Evolutionary conservation across 768 basidiomycete genomes (phyloP).

Genomic region (Pholiota microspora): DNA sequence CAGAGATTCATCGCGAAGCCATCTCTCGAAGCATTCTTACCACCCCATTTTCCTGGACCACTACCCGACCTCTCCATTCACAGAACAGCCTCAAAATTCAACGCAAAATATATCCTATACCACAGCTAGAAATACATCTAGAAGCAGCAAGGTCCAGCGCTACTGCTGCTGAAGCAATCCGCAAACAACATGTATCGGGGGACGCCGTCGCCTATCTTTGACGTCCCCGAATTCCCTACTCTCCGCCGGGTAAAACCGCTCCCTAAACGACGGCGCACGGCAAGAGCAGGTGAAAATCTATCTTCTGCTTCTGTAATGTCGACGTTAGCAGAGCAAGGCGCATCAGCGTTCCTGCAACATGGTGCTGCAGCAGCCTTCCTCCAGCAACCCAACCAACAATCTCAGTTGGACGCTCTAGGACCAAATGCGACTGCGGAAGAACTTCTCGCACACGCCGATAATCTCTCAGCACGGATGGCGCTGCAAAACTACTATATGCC

Average conservation of each 20-base stretch:
- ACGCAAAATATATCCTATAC: background rate
- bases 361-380: constrained; percentile 15
- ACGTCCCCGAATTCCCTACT: constrained; percentile 60
- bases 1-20: too few species aligned
- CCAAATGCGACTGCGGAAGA: constrained; percentile 54
- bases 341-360: constrained; percentile 12
- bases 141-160: background rate
- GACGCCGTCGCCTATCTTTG: constrained; percentile 56
- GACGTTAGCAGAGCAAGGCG: constrained; percentile 8
- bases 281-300: constrained; percentile 6
- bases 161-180: background rate
- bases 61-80: too few species aligned
- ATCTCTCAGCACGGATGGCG: constrained; percentile 56
- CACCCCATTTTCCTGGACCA: background rate
- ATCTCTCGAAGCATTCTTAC: background rate
- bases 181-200: constrained; percentile 47
- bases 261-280: constrained; percentile 69
- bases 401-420: constrained; percentile 29
- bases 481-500: constrained; percentile 66
- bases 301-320: constrained; percentile 11
- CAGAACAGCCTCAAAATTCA: background rate
- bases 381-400: constrained; percentile 14
- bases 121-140: background rate
- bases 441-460: constrained; percentile 55
- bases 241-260: constrained; percentile 73